Conservation (phyloP, 2,329 filamentous ascomycete species). For the Aspergillus sp. region DNA sequence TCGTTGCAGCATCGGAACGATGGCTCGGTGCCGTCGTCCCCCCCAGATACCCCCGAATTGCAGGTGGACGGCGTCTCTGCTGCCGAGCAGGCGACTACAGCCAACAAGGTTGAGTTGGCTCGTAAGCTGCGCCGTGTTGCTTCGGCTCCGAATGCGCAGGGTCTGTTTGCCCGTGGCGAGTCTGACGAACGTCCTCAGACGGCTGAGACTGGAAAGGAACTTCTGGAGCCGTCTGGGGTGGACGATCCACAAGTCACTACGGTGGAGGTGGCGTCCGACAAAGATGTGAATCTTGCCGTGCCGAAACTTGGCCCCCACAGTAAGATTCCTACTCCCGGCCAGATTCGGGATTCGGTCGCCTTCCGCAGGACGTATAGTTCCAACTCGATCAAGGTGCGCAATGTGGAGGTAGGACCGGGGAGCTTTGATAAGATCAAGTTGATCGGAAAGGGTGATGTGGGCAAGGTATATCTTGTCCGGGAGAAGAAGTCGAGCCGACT, state of each 20-base stretch:
- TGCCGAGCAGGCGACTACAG: slow-evolving; percentile 67
- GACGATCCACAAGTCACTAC: slow-evolving; percentile 56
- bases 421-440: slow-evolving; percentile 99
- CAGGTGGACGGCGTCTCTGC: slow-evolving; percentile 71
- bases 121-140: slow-evolving; percentile 90
- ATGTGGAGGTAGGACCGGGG: slow-evolving; percentile 90
- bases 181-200: slow-evolving; percentile 73
- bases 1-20: slow-evolving; percentile 93
- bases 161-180: slow-evolving; percentile 70
- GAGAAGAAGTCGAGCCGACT: slow-evolving; percentile 96
- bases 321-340: slow-evolving; percentile 67
- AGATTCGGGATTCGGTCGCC: slow-evolving; percentile 66
- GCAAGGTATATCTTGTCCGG: slow-evolving; percentile 94
- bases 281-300: slow-evolving; percentile 32
- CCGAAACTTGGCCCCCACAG: slow-evolving; percentile 53
- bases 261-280: slow-evolving; percentile 47
- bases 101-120: slow-evolving; percentile 90
- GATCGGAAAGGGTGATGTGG: slow-evolving; percentile 97
- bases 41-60: slow-evolving; percentile 82
- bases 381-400: slow-evolving; percentile 97
- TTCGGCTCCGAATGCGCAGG: slow-evolving; percentile 95
- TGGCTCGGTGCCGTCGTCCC: slow-evolving; percentile 86
- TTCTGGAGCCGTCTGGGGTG: slow-evolving; percentile 60
- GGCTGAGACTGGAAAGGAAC: slow-evolving; percentile 83
- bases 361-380: slow-evolving; percentile 97